A percentile compares a stretch with the other conserved stretches of the same genome.
Conservation (phyloP, 2,329 filamentous ascomycete species). For the Sclerotinia minor region DNA sequence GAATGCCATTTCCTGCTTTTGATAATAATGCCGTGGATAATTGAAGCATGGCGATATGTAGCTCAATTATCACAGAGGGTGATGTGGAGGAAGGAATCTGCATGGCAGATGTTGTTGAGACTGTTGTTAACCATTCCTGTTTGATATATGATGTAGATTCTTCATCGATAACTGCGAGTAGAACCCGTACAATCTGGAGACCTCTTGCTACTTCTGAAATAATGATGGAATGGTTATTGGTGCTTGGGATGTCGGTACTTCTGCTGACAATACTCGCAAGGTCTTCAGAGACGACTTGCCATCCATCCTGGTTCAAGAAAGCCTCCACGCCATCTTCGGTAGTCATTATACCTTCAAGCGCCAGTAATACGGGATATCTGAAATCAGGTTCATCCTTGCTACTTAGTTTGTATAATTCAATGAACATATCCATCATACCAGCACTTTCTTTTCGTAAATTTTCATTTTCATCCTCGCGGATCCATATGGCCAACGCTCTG, state of each 20-base stretch:
- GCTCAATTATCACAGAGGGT: conserved; percentile 44
- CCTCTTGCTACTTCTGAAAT: conserved; percentile 49
- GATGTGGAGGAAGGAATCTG: conserved; percentile 26
- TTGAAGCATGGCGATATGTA: conserved; percentile 56
- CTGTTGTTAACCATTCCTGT: conserved; percentile 58
- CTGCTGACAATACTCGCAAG: conserved; percentile 48
- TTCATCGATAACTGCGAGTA: conserved; percentile 54
- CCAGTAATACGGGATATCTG: conserved; percentile 57
- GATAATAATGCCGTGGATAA: conserved; percentile 55
- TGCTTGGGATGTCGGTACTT: conserved; percentile 16
- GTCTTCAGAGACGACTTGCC: conserved; percentile 54
- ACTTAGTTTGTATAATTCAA: conserved; percentile 57
- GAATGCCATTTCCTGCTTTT: conserved; percentile 49
- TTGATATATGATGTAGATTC: conserved; percentile 46
- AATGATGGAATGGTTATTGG: conserved; percentile 18
- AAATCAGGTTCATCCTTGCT: conserved; percentile 49
- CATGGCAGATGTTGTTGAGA: conserved; percentile 51
- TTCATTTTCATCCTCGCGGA: conserved; percentile 68
- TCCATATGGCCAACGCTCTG: conserved; percentile 61
- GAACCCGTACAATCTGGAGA: conserved; percentile 56
- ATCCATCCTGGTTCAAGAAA: conserved; percentile 55
- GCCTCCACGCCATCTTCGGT: conserved; percentile 44
- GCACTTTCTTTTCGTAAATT: conserved; percentile 50
- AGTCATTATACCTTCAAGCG: conserved; percentile 58
- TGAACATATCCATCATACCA: conserved; percentile 62